A percentile compares a stretch with the other conserved stretches of the same genome.
Conservation (phyloP, 129 eudicot genomes). For the Centella asiatica region DNA sequence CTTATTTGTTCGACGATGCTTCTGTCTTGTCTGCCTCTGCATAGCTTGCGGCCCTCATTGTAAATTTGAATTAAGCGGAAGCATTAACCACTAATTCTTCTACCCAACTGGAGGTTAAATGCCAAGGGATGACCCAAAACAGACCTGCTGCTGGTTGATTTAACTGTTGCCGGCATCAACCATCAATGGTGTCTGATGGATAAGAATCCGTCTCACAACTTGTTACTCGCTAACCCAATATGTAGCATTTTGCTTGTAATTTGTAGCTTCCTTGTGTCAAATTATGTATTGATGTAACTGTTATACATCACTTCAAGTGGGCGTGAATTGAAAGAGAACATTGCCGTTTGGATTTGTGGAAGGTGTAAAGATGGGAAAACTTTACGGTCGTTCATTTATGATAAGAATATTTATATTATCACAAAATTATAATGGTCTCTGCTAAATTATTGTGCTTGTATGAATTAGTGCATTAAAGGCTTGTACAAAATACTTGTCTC, state of each 20-base stretch:
- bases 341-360: background rate
- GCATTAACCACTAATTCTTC: conserved; percentile 10
- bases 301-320: background rate
- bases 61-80: conserved; percentile 6
- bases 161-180: background rate
- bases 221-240: background rate
- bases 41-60: background rate
- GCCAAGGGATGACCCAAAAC: conserved; percentile 2
- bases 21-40: background rate
- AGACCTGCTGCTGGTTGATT: conserved; percentile 7
- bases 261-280: background rate
- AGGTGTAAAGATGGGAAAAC: too few species aligned
- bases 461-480: too few species aligned
- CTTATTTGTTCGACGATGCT: background rate
- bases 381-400: too few species aligned
- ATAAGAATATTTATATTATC: too few species aligned
- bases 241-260: background rate
- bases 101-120: background rate
- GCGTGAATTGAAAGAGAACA: background rate
- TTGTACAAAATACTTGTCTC: too few species aligned
- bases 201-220: background rate
- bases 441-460: too few species aligned
- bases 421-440: too few species aligned
- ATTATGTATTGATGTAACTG: background rate
- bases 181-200: conserved; percentile 1